phyloP scores from a whole-genome alignment of 148 eudicot genomes.

The Rhododendron simsii region DNA sequence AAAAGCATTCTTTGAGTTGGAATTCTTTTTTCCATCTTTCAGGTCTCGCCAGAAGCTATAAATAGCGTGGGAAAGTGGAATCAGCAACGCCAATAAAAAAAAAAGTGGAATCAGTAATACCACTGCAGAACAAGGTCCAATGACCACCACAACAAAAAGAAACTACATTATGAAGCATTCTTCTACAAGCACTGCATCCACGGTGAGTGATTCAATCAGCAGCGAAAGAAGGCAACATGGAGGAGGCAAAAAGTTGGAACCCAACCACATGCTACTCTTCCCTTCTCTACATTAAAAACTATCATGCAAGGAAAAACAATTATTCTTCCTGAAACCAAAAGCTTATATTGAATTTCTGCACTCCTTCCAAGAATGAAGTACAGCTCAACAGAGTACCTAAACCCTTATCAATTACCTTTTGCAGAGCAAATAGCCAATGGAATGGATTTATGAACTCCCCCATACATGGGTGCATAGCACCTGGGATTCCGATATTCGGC shows the following conservation, averaged over 20 bases:
- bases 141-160: neutral
- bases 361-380: neutral
- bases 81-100: neutral
- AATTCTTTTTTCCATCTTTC: neutral
- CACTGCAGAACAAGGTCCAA: neutral
- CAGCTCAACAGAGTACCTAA: neutral
- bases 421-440: neutral
- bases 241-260: constrained; percentile 4
- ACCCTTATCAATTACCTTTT: neutral
- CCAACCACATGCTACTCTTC: neutral
- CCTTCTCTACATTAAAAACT: neutral
- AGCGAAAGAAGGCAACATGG: neutral
- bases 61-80: neutral
- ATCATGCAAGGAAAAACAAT: neutral
- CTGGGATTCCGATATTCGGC: neutral
- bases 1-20: neutral
- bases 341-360: neutral
- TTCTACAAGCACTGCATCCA: neutral
- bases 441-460: neutral
- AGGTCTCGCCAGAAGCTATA: neutral
- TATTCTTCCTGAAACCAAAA: neutral
- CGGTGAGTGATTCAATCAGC: neutral
- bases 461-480: neutral
- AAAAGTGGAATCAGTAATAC: neutral
- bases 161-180: neutral